Evolutionary conservation across 1,284 basidiomycete genomes (phyloP).

Genomic region (Leccinum griseonigrum): DNA sequence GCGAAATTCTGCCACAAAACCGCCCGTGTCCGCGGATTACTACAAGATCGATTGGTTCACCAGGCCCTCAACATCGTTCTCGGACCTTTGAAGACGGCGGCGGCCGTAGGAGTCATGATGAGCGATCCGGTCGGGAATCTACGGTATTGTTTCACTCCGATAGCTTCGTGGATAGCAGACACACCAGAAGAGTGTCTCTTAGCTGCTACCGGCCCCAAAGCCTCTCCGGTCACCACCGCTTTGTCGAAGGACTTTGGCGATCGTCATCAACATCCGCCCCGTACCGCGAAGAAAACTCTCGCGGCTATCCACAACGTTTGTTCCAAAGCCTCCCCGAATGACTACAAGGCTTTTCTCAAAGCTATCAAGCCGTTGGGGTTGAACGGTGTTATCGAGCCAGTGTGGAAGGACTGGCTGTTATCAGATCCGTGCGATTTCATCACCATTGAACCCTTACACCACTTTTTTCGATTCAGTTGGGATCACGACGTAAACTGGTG

Average conservation of each 20-base stretch:
- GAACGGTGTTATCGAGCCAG: slow-evolving; percentile 10
- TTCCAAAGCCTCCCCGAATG: background rate
- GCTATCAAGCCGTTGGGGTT: background rate
- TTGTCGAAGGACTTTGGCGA: slow-evolving; percentile 6
- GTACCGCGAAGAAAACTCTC: slow-evolving; percentile 2
- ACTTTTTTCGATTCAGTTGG: slow-evolving; percentile 1
- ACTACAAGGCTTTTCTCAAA: slow-evolving; percentile 5
- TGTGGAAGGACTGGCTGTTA: slow-evolving; percentile 12
- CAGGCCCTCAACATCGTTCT: background rate
- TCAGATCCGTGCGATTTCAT: slow-evolving; percentile 7
- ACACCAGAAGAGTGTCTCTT: slow-evolving; percentile 7
- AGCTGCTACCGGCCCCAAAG: background rate
- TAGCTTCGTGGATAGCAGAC: slow-evolving; percentile 5
- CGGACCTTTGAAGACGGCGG: background rate
- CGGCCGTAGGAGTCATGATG: background rate
- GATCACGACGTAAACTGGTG: slow-evolving; percentile 11
- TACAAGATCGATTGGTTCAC: background rate
- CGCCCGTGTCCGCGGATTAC: background rate
- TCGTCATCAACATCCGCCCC: background rate
- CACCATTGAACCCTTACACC: slow-evolving; percentile 1
- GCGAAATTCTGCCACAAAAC: background rate
- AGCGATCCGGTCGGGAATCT: background rate
- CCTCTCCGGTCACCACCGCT: slow-evolving; percentile 1
- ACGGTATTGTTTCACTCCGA: background rate
- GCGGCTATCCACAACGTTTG: background rate